A percentile compares a stretch with the other conserved stretches of the same genome.
Evolutionary conservation across 2,329 filamentous ascomycete genomes (phyloP).

Genomic region (Aspergillus oerlinghausenensis): DNA sequence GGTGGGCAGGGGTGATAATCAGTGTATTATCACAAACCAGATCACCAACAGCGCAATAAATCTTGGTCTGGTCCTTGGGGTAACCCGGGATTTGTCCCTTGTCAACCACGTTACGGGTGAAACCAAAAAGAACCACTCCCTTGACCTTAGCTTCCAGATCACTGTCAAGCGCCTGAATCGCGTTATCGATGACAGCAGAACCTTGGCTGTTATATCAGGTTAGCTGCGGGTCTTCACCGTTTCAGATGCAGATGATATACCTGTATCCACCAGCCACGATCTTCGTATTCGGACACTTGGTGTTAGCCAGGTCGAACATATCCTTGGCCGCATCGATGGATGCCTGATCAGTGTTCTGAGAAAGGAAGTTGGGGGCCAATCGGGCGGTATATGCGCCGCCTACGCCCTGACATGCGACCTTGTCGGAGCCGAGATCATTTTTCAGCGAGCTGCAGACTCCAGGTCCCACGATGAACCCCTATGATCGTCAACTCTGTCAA

Average conservation of each 20-base stretch:
- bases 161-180: slow-evolving; percentile 32
- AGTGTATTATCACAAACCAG: slow-evolving; percentile 21
- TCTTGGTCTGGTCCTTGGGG: slow-evolving; percentile 14
- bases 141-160: slow-evolving; percentile 26
- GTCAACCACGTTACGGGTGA: slow-evolving; percentile 37
- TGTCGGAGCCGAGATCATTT: slow-evolving; percentile 14
- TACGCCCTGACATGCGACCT: slow-evolving; percentile 42
- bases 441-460: slow-evolving; percentile 26
- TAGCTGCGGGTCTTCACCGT: slow-evolving; percentile 5
- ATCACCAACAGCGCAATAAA: slow-evolving; percentile 23
- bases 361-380: slow-evolving; percentile 35
- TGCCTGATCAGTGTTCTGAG: slow-evolving; percentile 31
- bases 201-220: slow-evolving; percentile 31
- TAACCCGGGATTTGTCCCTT: slow-evolving; percentile 28
- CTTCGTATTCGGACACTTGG: slow-evolving; percentile 42
- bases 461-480: slow-evolving; percentile 29
- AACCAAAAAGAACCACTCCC: slow-evolving; percentile 43
- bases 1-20: slow-evolving; percentile 20
- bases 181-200: slow-evolving; percentile 41
- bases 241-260: slow-evolving; percentile 19
- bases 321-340: slow-evolving; percentile 39
- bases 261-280: slow-evolving; percentile 44
- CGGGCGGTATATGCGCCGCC: slow-evolving; percentile 38
- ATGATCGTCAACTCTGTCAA: not conserved
- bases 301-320: slow-evolving; percentile 38